Conservation (phyloP, 495 filamentous ascomycete genomes). For the Trichoderma orchidacearum region DNA sequence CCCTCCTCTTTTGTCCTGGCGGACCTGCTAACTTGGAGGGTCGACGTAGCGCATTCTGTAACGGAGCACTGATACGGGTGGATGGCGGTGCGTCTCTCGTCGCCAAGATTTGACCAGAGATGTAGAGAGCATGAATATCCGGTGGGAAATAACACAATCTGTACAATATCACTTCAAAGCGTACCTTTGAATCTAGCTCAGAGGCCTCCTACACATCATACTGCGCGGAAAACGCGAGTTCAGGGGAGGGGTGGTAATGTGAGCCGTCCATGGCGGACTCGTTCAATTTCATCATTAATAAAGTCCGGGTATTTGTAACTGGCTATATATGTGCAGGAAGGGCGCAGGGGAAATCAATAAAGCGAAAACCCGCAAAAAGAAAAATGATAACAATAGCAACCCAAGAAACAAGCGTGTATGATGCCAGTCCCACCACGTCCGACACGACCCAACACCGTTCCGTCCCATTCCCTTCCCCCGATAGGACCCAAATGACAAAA, state of each 20-base stretch:
- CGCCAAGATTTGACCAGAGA: slow-evolving; percentile 14
- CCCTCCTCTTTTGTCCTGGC: too few species aligned
- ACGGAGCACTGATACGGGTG: slow-evolving; percentile 60
- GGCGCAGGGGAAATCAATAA: background rate
- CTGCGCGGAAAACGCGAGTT: too few species aligned
- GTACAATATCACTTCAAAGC: too few species aligned
- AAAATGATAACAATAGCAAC: background rate
- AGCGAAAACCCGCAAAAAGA: background rate
- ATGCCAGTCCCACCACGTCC: background rate
- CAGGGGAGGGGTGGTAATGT: background rate
- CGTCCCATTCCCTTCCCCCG: background rate
- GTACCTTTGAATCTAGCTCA: too few species aligned
- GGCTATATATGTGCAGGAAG: background rate
- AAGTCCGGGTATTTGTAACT: background rate
- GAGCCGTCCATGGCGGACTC: background rate
- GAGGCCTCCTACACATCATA: too few species aligned
- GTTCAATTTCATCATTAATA: background rate
- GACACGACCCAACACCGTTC: background rate
- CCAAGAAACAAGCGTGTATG: background rate
- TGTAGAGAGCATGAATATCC: background rate
- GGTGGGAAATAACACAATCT: too few species aligned
- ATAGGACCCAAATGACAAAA: background rate
- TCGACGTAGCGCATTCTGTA: slow-evolving; percentile 41
- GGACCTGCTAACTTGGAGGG: background rate
- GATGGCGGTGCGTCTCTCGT: slow-evolving; percentile 45